Base-by-base conservation (phyloP, 2,329 filamentous ascomycete genomes). In the Domatiomyces catenatus region DNA sequence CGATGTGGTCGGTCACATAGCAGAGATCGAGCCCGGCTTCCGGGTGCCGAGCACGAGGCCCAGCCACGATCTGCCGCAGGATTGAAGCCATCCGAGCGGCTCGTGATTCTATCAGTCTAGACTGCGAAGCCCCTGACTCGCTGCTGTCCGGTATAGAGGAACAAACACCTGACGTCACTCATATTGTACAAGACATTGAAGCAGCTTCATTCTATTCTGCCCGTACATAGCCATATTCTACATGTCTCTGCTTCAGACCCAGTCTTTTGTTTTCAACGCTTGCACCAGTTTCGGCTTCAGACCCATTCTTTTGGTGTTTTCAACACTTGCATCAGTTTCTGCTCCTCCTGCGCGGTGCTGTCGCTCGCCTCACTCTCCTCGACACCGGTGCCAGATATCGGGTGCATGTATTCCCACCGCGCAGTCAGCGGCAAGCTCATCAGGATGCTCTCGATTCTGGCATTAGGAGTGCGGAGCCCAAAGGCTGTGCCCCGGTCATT, bases 361-460 rank as follows among this genome's bases (percentile, higher is more conserved):
- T 56, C 61, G 28, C 62, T 54, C 8, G 59, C 57, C 22, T 67
- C 66, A 69, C 64, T 78, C 15, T 51, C 59, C 32, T 53, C 51
- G 5, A 66, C 67, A 32, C 67, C 63, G 7, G 69, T 72, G 7
- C 69, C 69, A 1, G 67, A 71, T 1, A 71, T 62, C 0, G 69
- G 67, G 67, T 94, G 85, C 89, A 95, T 95, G 67, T 98, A 98
- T 64, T 84, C 80, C 92, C 92, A 98, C 60, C 81, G 79, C 20
- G 92, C 92, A 12, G 90, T 96, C 57, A 94, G 73, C 5, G 92
- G 92, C 65, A 98, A 71, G 68, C 87, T 95, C 88, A 98, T 96
- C 58, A 98, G 70, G 52, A 98, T 98, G 66, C 89, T 95, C 74
- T 98, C 92, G 2, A 98, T 81, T 54, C 92, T 77, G 5, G 89